Conservation (phyloP, 805 yeast genomes). For the Spathaspora hagerdaliae region DNA sequence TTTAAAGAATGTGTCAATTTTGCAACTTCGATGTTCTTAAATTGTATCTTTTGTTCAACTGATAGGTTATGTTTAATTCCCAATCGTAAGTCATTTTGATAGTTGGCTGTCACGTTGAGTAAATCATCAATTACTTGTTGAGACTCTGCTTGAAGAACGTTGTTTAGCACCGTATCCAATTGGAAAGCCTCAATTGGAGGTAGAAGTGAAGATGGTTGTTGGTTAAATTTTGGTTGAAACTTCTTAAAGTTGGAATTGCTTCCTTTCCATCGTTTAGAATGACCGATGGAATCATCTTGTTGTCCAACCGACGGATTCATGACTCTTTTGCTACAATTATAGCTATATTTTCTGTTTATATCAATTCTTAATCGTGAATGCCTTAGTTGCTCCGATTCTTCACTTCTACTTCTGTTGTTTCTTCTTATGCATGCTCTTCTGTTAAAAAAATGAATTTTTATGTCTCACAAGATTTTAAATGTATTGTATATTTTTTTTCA, state of each 20-base stretch:
- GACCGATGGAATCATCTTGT: too few species aligned
- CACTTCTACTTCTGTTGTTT: too few species aligned
- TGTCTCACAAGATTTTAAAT: too few species aligned
- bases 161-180: slow-evolving; percentile 24
- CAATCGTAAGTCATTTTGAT: slow-evolving; percentile 32
- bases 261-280: too few species aligned
- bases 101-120: slow-evolving; percentile 23
- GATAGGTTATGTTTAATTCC: slow-evolving; percentile 31
- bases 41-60: slow-evolving; percentile 38
- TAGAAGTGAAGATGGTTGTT: slow-evolving; percentile 4
- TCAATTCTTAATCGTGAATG: too few species aligned
- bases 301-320: too few species aligned
- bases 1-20: slow-evolving; percentile 22
- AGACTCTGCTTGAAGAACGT: slow-evolving; percentile 22
- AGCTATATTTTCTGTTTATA: too few species aligned
- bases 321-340: too few species aligned
- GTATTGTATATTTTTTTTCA: too few species aligned
- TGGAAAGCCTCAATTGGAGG: slow-evolving; percentile 30
- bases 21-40: slow-evolving; percentile 33
- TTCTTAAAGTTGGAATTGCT: slow-evolving; percentile 2
- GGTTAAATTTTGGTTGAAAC: slow-evolving; percentile 10
- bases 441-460: too few species aligned
- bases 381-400: too few species aligned
- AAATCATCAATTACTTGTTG: slow-evolving; percentile 25
- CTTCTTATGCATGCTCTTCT: too few species aligned